These are phyloP conservation scores for Purpureocillium takamizusanense DNA, from an alignment of 2,329 filamentous ascomycete species.

Conservation along the genomic window DNA sequence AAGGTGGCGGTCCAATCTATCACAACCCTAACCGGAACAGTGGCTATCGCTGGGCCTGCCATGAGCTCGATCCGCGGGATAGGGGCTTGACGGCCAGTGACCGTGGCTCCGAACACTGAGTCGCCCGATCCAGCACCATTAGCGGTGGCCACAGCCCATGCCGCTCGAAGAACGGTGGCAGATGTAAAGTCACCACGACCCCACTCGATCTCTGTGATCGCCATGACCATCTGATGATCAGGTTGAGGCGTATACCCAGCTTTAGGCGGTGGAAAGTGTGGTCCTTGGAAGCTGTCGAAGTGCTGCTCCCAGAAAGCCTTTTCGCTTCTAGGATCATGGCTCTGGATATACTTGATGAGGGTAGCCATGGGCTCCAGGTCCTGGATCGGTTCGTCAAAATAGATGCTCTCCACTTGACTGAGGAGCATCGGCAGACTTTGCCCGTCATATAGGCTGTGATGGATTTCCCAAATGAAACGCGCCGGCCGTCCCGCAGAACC, in stretches of 20 bases:
- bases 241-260: conserved; percentile 4
- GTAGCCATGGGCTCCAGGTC: conserved; percentile 18
- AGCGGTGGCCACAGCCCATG: conserved; percentile 23
- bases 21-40: conserved; percentile 11
- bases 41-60: conserved; percentile 18
- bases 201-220: conserved; percentile 4
- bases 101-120: conserved; percentile 15
- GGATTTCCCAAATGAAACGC: conserved; percentile 10
- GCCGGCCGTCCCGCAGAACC: not conserved
- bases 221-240: conserved; percentile 1
- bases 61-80: conserved; percentile 16
- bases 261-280: conserved; percentile 5
- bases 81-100: conserved; percentile 16
- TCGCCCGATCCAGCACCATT: conserved; percentile 25
- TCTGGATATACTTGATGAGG: conserved; percentile 32
- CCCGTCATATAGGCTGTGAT: conserved; percentile 43
- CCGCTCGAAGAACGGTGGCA: conserved; percentile 14
- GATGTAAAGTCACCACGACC: conserved; percentile 8
- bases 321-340: conserved; percentile 13
- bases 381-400: conserved; percentile 3
- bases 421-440: conserved; percentile 34
- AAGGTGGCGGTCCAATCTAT: conserved; percentile 4
- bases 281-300: conserved; percentile 16
- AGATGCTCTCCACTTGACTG: conserved; percentile 6
- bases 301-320: conserved; percentile 31